Base-by-base conservation (phyloP, 2,329 filamentous ascomycete genomes). In the Neophaeococcomyces mojaviensis region DNA sequence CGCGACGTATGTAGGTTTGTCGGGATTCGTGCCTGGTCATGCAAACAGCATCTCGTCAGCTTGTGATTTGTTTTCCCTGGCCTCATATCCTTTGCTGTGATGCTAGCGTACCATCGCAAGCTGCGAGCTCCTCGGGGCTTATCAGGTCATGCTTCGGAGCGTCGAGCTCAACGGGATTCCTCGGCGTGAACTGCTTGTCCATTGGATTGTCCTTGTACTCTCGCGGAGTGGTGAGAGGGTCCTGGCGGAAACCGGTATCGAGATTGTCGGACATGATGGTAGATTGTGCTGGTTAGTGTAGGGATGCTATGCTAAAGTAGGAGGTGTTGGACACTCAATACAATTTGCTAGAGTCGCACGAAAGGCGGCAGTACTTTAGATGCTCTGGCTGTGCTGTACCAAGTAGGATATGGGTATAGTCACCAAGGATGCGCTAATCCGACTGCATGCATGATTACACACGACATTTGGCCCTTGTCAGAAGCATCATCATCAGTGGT, bases 71-170 rank as follows among this genome's bases (percentile, higher is more conserved):
- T n/a, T n/a, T n/a, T n/a, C n/a, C n/a, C n/a, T n/a, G n/a, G n/a
- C n/a, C n/a, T n/a, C n/a, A n/a, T 9, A 4, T 28, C 30, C 31
- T 15, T 8, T 20, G 18, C 36, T 26, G 41, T 42, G 13, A 33
- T n/a, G 18, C 22, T 65, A n/a, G n/a, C 80, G 59, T 73, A 94
- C 92, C 92, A 63, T 92, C 80, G 58, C 87, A 88, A 64, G 84
- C 83, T 32, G 82, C 74, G 51, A 98, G 75, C 58, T 90, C 81
- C 48, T 92, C 86, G 1, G 75, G 60, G n/a, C 82, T 81, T 58
- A 98, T 96, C 31, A 78, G 77, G 59, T 96, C 89, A 61, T 88
- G 77, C 69, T 94, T 97, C 12, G 92, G 92, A 31, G 88, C 83
- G 48, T 84, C 74, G 49, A 98, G 78, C 47, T 81, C 69, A 47